Evolutionary conservation across 2,329 filamentous ascomycete genomes (phyloP).

Genomic region (Cytospora piceae): DNA sequence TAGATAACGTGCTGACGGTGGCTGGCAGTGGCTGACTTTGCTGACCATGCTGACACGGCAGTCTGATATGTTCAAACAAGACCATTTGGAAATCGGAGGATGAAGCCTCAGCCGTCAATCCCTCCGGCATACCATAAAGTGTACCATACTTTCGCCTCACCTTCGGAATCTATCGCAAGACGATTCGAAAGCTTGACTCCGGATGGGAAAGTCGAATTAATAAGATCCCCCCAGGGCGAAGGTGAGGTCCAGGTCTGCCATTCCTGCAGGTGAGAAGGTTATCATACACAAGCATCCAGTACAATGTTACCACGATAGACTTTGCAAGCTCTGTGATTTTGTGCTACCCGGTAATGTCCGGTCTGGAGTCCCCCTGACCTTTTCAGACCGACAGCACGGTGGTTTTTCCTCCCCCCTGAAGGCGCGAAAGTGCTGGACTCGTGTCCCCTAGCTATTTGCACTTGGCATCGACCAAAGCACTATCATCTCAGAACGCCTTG

Average conservation of each 20-base stretch:
- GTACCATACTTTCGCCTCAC: neutral
- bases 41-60: neutral
- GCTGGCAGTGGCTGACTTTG: neutral
- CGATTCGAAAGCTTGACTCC: neutral
- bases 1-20: neutral
- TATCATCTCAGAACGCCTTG: neutral
- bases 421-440: neutral
- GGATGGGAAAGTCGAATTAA: neutral
- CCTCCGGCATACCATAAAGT: neutral
- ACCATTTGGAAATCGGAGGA: neutral
- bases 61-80: neutral
- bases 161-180: neutral
- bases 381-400: neutral
- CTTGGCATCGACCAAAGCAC: neutral
- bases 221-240: neutral
- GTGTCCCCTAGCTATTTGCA: neutral
- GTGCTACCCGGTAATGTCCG: neutral
- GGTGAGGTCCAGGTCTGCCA: neutral
- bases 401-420: neutral
- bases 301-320: neutral
- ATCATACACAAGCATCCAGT: neutral
- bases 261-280: neutral
- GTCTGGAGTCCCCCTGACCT: neutral
- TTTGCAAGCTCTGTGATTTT: neutral
- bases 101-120: neutral